Evolutionary conservation across 2,329 filamentous ascomycete genomes (phyloP).

Genomic region (Gnomoniopsis smithogilvyi): DNA sequence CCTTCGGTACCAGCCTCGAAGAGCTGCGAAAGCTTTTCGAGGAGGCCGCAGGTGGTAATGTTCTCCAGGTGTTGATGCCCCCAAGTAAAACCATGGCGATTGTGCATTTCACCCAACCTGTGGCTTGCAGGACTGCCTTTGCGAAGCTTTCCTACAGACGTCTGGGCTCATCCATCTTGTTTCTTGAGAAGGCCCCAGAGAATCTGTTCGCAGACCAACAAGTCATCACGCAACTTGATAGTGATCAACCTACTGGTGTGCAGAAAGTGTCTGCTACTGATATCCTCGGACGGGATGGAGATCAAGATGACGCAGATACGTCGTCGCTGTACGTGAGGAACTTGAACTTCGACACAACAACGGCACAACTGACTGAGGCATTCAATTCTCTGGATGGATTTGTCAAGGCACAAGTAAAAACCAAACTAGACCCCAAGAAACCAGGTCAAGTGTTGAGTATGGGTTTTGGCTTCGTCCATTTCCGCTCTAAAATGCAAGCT

Average conservation of each 20-base stretch:
- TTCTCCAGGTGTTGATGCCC: conserved; percentile 84
- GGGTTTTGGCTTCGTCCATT: conserved; percentile 96
- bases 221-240: conserved; percentile 25
- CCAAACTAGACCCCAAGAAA: conserved; percentile 88
- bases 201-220: conserved; percentile 60
- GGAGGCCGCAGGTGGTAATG: conserved; percentile 66
- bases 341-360: conserved; percentile 87
- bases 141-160: conserved; percentile 82
- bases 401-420: conserved; percentile 85
- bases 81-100: conserved; percentile 92
- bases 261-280: conserved; percentile 68
- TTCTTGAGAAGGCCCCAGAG: conserved; percentile 89
- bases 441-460: conserved; percentile 86
- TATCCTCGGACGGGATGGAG: conserved; percentile 57
- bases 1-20: conserved; percentile 74
- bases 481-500: conserved; percentile 73
- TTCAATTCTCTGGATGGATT: conserved; percentile 86
- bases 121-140: conserved; percentile 81
- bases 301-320: conserved; percentile 56
- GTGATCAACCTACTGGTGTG: conserved; percentile 38
- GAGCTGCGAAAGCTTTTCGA: conserved; percentile 81
- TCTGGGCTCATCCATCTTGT: conserved; percentile 86
- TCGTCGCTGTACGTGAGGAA: conserved; percentile 92
- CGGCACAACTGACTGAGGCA: conserved; percentile 67
- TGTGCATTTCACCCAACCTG: conserved; percentile 77